Percentiles rank a stretch among this genome's conserved stretches.
phyloP scores from a whole-genome alignment of 148 eudicot species.

The Camellia granthamiana region DNA sequence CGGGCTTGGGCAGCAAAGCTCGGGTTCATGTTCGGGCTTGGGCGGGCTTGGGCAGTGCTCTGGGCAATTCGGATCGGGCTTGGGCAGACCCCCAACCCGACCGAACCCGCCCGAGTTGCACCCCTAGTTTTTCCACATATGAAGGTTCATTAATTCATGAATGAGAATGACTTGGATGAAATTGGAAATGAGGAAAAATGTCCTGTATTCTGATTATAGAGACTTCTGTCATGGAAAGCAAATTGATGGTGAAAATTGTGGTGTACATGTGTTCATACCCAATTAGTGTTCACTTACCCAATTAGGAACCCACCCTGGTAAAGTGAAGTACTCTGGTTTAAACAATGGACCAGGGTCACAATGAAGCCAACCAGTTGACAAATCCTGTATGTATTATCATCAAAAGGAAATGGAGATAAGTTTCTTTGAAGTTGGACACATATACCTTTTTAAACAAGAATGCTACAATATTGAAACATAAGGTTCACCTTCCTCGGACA shows the following conservation, averaged over 20 bases:
- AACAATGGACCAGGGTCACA: constrained; percentile 89
- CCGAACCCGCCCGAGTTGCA: no score
- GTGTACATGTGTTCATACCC: not conserved
- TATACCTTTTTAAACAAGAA: not conserved
- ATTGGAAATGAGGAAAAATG: not conserved
- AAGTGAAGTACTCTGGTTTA: constrained; percentile 60
- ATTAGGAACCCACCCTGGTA: constrained; percentile 64
- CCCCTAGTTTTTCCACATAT: no score
- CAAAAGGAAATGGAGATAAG: not conserved
- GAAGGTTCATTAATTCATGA: not conserved
- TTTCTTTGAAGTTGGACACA: not conserved
- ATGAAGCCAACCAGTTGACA: constrained; percentile 98
- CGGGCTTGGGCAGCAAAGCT: no score
- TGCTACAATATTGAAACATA: constrained; percentile 6
- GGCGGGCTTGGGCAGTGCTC: no score
- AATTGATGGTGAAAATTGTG: not conserved
- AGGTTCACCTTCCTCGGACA: constrained; percentile 79
- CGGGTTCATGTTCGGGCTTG: no score
- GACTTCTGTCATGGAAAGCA: not conserved
- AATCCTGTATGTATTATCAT: constrained; percentile 48
- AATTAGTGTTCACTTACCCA: constrained; percentile 51
- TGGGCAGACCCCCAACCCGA: no score
- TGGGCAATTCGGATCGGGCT: no score
- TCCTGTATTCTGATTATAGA: not conserved
- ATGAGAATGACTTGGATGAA: not conserved